A percentile compares a stretch with the other conserved stretches of the same genome.
phyloP scores from a whole-genome alignment of 2,329 filamentous ascomycete genomes.

The Fusarium proliferatum region DNA sequence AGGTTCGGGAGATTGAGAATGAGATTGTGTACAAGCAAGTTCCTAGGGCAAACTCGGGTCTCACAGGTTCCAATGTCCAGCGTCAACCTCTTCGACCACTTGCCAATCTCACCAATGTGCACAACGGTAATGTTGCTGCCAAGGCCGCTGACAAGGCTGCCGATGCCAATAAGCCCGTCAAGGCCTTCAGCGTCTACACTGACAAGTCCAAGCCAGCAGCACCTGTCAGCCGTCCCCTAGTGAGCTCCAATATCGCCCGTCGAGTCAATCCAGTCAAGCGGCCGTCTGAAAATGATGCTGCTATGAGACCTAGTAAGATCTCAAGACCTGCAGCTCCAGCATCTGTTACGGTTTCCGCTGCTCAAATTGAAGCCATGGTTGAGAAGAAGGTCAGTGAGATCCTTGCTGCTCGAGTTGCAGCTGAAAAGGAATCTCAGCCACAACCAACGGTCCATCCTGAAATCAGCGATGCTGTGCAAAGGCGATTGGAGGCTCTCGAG shows the following conservation, averaged over 20 bases:
- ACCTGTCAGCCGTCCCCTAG: conserved; percentile 47
- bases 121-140: conserved; percentile 65
- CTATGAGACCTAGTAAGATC: conserved; percentile 61
- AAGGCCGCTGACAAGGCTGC: conserved; percentile 55
- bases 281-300: conserved; percentile 54
- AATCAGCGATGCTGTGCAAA: conserved; percentile 82
- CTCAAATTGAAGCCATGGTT: conserved; percentile 89
- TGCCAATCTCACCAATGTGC: conserved; percentile 79
- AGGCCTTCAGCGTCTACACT: conserved; percentile 88
- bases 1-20: conserved; percentile 95
- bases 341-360: conserved; percentile 68
- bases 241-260: conserved; percentile 51
- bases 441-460: conserved; percentile 55
- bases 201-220: conserved; percentile 71
- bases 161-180: conserved; percentile 73
- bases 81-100: conserved; percentile 85
- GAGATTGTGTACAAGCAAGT: conserved; percentile 87
- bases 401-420: conserved; percentile 75
- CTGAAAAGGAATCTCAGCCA: conserved; percentile 53
- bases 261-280: conserved; percentile 55
- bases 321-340: conserved; percentile 42
- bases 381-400: conserved; percentile 93
- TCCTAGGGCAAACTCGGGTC: conserved; percentile 63
- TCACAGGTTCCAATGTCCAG: conserved; percentile 55
- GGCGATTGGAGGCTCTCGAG: conserved; percentile 84